These are phyloP conservation scores for Ampelomyces quisqualis DNA, from an alignment of 2,329 filamentous ascomycete species.

Conservation along the genomic window DNA sequence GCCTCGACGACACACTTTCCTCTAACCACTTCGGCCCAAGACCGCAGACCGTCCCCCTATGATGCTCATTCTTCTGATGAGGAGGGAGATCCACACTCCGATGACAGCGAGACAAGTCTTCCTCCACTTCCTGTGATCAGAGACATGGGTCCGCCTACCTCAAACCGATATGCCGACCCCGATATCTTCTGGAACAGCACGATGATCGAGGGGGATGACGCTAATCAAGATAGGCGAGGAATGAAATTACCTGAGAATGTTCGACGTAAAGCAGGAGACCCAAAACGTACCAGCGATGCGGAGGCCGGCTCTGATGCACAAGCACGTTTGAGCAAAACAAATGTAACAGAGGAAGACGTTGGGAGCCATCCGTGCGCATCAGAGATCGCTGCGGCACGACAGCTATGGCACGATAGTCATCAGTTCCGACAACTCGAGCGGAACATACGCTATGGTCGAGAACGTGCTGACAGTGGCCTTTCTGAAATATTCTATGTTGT, in stretches of 20 bases:
- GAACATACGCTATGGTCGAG: not conserved
- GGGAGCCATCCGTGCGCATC: not conserved
- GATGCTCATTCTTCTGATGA: not conserved
- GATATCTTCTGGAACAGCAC: constrained; percentile 23
- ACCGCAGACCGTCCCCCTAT: too few species aligned
- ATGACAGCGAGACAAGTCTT: constrained; percentile 1
- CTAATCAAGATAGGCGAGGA: not conserved
- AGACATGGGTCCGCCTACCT: constrained; percentile 15
- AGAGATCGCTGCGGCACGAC: not conserved
- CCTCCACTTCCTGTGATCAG: constrained; percentile 13
- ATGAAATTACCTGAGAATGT: too few species aligned
- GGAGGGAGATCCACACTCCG: constrained; percentile 1
- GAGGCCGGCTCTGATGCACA: too few species aligned
- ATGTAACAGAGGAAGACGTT: not conserved
- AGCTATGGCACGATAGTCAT: not conserved
- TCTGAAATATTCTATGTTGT: not conserved
- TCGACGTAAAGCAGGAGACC: too few species aligned
- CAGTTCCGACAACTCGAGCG: not conserved
- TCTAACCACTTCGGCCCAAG: too few species aligned
- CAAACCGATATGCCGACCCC: constrained; percentile 12
- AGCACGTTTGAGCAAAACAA: too few species aligned
- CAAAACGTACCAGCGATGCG: too few species aligned
- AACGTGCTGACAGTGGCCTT: not conserved
- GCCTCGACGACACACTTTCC: not conserved
- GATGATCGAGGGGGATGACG: constrained; percentile 16